Evolutionary conservation across 139 green algal genomes (phyloP).

Genomic region (Yamagishiella unicocca): DNA sequence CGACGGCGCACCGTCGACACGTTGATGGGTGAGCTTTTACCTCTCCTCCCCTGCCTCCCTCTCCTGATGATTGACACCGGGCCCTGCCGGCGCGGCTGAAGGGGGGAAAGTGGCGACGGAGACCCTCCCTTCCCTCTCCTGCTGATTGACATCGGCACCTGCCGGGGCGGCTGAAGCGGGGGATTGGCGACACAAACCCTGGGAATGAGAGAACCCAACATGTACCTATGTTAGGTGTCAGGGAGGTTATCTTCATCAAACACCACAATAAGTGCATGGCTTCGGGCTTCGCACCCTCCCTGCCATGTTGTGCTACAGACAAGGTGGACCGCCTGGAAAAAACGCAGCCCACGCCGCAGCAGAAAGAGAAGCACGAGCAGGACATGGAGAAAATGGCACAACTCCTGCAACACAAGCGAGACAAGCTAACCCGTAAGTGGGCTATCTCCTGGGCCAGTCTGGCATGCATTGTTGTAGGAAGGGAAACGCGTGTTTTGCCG

Average conservation of each 20-base stretch:
- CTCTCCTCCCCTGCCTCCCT: too few species aligned
- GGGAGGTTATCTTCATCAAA: too few species aligned
- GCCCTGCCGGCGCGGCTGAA: too few species aligned
- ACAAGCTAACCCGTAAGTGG: constrained; percentile 79
- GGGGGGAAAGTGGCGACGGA: too few species aligned
- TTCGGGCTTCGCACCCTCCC: not conserved
- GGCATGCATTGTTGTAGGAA: not conserved
- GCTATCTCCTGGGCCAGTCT: not conserved
- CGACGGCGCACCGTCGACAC: constrained; percentile 82
- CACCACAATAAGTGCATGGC: not conserved
- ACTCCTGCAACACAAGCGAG: constrained; percentile 83
- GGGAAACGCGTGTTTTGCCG: not conserved
- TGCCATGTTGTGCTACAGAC: constrained; percentile 24
- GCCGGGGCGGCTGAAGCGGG: too few species aligned
- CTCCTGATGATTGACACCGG: too few species aligned
- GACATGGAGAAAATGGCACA: constrained; percentile 81
- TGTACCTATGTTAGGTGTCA: too few species aligned
- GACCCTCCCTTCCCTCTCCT: too few species aligned
- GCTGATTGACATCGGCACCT: too few species aligned
- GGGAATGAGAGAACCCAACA: too few species aligned
- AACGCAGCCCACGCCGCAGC: constrained; percentile 53
- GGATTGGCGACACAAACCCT: too few species aligned
- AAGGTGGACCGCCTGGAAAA: constrained; percentile 54
- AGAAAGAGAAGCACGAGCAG: constrained; percentile 72
- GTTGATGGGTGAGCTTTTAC: constrained; percentile 60